Evolutionary conservation across 2,329 filamentous ascomycete species (phyloP), one percentile per base, ranked within the genome.

Genomic region (Hymenoscyphus salicellus): DNA sequence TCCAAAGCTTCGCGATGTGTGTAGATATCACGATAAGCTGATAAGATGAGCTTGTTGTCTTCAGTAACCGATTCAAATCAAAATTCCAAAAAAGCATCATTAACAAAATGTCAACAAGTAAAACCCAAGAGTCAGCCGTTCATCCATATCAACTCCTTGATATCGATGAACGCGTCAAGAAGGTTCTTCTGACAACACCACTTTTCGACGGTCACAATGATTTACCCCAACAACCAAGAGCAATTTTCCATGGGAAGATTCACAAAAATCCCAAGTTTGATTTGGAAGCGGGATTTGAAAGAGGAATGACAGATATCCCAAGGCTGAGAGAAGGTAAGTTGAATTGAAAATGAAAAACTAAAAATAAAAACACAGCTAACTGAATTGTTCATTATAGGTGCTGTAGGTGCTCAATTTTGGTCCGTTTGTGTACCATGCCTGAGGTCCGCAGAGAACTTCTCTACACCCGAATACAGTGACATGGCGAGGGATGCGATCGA

Each of bases 401-500:
- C 58, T 52, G 43, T 74, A 32, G 72, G 73, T 26, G 72, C 71
- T 2, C 70, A 73, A 49, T 74, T 75, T 58, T 74, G 72, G 73
- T 69, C 65, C 49, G 72, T 72, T 32, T 75, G 66, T 65, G 69
- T 72, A 2, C 59, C 65, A 8, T 73, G 71, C 63, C 64, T 72
- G 5, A 63, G 69, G 32, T 75, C 73, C 30, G 69, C 69, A 0
- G 70, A 73, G 58, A 68, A 73, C 57, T 73, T 72, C 56, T 70
- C 65, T 0, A 65, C 68, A 16, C 67, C 70, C 1, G 63, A 69
- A 20, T 71, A 73, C 43, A 69, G 66, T 58, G 70, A 71, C 32
- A 72, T 73, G 69, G 83, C 86, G n/a, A 76, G 79, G 63, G 78
- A 79, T 52, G 86, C 85, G 0, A 77, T 86, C 41, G 81, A 84